phyloP scores from a whole-genome alignment of 2,329 filamentous ascomycete genomes.

The Coniochaeta sp. region DNA sequence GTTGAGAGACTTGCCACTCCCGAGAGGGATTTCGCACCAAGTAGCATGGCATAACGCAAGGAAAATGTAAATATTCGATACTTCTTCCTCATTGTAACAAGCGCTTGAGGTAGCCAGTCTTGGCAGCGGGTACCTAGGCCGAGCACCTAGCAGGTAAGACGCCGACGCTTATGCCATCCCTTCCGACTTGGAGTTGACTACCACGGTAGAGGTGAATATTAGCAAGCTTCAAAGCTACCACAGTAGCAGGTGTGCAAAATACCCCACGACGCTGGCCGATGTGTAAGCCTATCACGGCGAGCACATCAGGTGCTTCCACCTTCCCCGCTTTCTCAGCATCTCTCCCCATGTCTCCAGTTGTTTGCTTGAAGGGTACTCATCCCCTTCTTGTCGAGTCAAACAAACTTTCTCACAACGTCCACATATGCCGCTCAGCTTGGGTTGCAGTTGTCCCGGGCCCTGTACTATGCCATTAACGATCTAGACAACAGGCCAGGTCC shows the following conservation, averaged over 20 bases:
- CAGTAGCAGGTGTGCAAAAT: background rate
- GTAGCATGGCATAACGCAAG: background rate
- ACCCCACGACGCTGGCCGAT: background rate
- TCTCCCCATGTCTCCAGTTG: too few relatives aligned
- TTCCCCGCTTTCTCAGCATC: background rate
- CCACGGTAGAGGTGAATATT: too few relatives aligned
- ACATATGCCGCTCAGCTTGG: background rate
- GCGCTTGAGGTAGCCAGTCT: background rate
- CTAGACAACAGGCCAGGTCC: background rate
- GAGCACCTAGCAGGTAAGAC: background rate
- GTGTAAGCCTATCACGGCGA: background rate
- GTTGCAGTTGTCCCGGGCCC: background rate
- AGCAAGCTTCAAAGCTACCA: too few relatives aligned
- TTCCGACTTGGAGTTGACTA: background rate
- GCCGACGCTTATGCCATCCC: background rate
- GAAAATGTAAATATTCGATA: background rate
- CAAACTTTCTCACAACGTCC: background rate
- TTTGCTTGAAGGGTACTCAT: too few relatives aligned
- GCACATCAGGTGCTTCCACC: background rate
- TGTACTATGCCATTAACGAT: background rate
- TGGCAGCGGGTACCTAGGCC: background rate
- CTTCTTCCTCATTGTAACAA: background rate
- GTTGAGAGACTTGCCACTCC: background rate
- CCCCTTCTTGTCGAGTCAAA: background rate
- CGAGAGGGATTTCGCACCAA: background rate